A percentile compares a stretch with the other conserved stretches of the same genome.
These are phyloP conservation scores for Fusarium nanum DNA, from an alignment of 2,329 filamentous ascomycete genomes.

Conservation along the genomic window DNA sequence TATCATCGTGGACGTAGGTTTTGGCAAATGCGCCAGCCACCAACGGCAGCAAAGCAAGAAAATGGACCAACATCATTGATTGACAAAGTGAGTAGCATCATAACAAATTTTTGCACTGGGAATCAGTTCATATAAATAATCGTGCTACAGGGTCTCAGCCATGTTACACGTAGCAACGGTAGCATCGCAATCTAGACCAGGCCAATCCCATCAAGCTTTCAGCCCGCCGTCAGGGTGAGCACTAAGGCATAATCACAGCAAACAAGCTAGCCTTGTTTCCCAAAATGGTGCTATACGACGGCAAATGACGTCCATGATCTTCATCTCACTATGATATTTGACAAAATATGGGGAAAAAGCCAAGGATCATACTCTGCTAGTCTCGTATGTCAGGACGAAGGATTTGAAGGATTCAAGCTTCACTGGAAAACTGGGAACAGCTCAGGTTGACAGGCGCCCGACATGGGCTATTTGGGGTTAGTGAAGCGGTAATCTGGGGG, in stretches of 20 bases:
- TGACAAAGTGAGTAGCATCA: too few species aligned
- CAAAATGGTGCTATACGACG: background rate
- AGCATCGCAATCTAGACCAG: background rate
- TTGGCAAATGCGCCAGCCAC: conserved; percentile 9
- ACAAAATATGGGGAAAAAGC: background rate
- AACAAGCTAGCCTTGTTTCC: background rate
- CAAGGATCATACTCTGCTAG: background rate
- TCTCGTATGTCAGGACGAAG: background rate
- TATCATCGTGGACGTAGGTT: conserved; percentile 7
- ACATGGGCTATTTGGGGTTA: background rate
- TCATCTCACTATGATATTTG: background rate
- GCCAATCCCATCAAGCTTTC: conserved; percentile 20
- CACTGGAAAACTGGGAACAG: background rate
- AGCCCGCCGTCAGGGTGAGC: conserved; percentile 14
- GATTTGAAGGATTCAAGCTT: background rate
- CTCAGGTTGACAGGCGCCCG: background rate
- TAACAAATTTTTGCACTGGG: background rate
- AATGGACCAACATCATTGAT: conserved; percentile 4
- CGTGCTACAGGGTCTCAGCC: background rate
- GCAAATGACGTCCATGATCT: conserved; percentile 8
- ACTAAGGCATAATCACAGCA: conserved; percentile 10
- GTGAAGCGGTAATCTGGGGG: background rate
- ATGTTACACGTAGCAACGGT: background rate
- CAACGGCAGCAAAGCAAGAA: conserved; percentile 14
- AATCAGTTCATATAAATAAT: background rate